Base-by-base conservation (phyloP, 2,329 filamentous ascomycete genomes). In the Lasiodiplodia sp. region DNA sequence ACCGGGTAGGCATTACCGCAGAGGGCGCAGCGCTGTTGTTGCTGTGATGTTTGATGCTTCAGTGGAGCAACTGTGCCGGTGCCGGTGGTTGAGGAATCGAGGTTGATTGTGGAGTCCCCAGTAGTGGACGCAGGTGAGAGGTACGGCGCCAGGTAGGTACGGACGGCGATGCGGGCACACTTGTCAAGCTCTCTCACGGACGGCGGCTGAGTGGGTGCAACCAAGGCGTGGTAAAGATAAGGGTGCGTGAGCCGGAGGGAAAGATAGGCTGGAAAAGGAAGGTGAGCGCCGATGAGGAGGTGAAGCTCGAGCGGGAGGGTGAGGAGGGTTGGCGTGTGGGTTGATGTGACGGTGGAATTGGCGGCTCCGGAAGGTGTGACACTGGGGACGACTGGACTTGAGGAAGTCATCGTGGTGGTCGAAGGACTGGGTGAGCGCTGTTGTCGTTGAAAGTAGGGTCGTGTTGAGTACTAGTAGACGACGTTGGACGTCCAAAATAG, bases 271-370 rank as follows among this genome's bases (percentile, higher is more conserved):
- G 82, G 79, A 0, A 73, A 72, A 6, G 78, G 73, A 10, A 84
- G 76, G 69, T 77, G 70, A 34, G 78, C 72, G 52, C 73, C 70
- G 55, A 83, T 75, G 25, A 72, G 67, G 40, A 73, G 71, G 51
- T 78, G 71, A n/a, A 78, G 66, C 53, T 80, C 78, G 66, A 78
- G 71, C 25, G 82, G 82, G 10, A 83, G 77, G 55, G 57, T 68
- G 14, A 75, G 70, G 21, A 79, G 60, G 14, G 69, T 70, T 49
- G 66, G 68, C 12, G 47, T 37, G 51, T 31, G 44, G 96, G 21
- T 58, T 96, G 94, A 1, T 97, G 97, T 77, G 94, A 7, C 23
- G n/a, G 25, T 38, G 53, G 55, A 37, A 11, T 6, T 47, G 8
- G 34, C 14, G 44, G 44, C 18, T 14, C 12, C 12, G 44, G 44